Evolutionary conservation across 2,329 filamentous ascomycete genomes (phyloP).

Genomic region (Reticulascus tulasneorum): DNA sequence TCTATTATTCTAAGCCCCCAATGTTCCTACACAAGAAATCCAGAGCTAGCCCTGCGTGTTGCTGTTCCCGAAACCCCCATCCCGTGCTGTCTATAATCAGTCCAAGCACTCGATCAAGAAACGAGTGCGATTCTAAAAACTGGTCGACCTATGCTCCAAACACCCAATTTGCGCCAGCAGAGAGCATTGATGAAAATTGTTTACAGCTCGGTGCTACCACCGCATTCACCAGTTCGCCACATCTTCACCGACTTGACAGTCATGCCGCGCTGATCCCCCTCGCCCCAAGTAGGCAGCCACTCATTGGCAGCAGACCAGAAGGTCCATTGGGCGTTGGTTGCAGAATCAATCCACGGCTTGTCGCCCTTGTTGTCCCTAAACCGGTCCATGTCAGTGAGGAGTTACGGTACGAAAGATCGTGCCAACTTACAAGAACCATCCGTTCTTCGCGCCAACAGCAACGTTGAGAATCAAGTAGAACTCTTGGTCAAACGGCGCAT

Average conservation of each 20-base stretch:
- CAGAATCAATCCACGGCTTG: conserved; percentile 44
- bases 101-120: too few relatives aligned
- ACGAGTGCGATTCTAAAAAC: too few relatives aligned
- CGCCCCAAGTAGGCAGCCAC: conserved; percentile 46
- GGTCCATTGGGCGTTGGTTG: conserved; percentile 31
- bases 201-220: too few relatives aligned
- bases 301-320: conserved; percentile 36
- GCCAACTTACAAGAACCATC: conserved; percentile 38
- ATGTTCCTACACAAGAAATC: too few relatives aligned
- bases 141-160: too few relatives aligned
- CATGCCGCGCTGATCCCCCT: conserved; percentile 38
- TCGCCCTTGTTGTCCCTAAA: conserved; percentile 35
- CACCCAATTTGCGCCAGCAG: too few relatives aligned
- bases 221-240: conserved; percentile 37
- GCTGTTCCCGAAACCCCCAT: too few relatives aligned
- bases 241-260: conserved; percentile 42
- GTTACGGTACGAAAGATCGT: conserved; percentile 6
- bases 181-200: too few relatives aligned
- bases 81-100: too few relatives aligned
- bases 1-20: too few relatives aligned
- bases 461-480: conserved; percentile 51
- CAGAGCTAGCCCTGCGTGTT: too few relatives aligned
- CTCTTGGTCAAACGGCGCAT: conserved; percentile 47
- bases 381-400: too few relatives aligned
- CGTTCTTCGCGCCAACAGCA: conserved; percentile 44